Evolutionary conservation across 116 monocot genomes (phyloP).

Genomic region (Posidonia oceanica): DNA sequence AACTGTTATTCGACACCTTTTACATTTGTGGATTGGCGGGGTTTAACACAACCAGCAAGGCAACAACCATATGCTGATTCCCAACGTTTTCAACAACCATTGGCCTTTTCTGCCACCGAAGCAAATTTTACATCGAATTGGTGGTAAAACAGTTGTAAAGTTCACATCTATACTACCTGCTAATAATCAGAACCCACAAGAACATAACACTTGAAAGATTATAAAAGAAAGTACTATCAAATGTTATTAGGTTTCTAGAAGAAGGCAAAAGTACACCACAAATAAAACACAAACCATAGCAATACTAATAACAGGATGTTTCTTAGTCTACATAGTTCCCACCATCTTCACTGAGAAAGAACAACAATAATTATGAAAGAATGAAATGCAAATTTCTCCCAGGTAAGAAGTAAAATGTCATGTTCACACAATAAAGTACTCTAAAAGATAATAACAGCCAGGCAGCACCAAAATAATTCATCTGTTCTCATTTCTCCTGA

Average conservation of each 20-base stretch:
- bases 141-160: too few relatives aligned
- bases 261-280: not conserved
- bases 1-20: too few relatives aligned
- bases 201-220: not conserved
- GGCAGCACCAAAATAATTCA: constrained; percentile 1
- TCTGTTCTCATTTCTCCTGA: not conserved
- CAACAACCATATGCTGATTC: not conserved
- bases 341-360: not conserved
- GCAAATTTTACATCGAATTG: not conserved
- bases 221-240: too few relatives aligned
- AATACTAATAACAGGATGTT: constrained; percentile 1
- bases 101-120: not conserved
- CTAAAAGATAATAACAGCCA: constrained; percentile 3
- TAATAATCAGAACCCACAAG: not conserved
- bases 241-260: not conserved
- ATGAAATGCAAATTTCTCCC: constrained; percentile 1
- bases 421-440: not conserved
- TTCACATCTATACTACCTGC: not conserved
- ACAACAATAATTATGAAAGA: constrained; percentile 5
- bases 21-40: too few relatives aligned
- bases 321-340: not conserved
- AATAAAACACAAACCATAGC: not conserved
- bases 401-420: not conserved
- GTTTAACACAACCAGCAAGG: not conserved
- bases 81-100: not conserved